These are phyloP conservation scores for Raphanus hybrid DNA, from an alignment of 441 rosid genomes.

Conservation along the genomic window DNA sequence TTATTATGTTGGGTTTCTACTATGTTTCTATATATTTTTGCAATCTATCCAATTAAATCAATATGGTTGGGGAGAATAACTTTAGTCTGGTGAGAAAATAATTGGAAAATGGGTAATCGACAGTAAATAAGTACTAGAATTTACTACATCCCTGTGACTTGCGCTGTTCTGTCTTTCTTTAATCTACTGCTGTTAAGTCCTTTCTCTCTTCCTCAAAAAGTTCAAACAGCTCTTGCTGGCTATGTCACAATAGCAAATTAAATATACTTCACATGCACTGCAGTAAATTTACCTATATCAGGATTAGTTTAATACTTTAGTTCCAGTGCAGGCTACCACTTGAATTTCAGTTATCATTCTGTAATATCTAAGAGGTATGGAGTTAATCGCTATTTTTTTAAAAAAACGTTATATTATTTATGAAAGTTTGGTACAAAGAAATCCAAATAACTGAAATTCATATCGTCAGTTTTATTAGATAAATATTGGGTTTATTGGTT, in stretches of 20 bases:
- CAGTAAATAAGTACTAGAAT: conserved; percentile 29
- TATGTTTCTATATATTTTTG: conserved; percentile 1
- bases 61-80: conserved; percentile 32
- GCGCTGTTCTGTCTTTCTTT: conserved; percentile 42
- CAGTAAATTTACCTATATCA: conserved; percentile 25
- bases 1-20: not conserved
- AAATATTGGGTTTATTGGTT: not conserved
- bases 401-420: not conserved
- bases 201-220: conserved; percentile 42
- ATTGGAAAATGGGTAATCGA: conserved; percentile 39
- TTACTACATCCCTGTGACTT: conserved; percentile 28
- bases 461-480: not conserved
- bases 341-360: conserved; percentile 11
- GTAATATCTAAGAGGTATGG: not conserved
- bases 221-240: conserved; percentile 35
- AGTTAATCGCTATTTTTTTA: not conserved
- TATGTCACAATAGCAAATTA: conserved; percentile 24
- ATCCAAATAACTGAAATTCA: not conserved
- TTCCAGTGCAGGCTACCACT: not conserved
- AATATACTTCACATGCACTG: not conserved
- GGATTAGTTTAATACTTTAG: conserved; percentile 2
- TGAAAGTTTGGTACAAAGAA: not conserved
- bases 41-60: conserved; percentile 17
- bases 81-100: not conserved
- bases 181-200: conserved; percentile 40